Evolutionary conservation across 2,329 filamentous ascomycete genomes (phyloP).

Genomic region (Elsinoe perseae): DNA sequence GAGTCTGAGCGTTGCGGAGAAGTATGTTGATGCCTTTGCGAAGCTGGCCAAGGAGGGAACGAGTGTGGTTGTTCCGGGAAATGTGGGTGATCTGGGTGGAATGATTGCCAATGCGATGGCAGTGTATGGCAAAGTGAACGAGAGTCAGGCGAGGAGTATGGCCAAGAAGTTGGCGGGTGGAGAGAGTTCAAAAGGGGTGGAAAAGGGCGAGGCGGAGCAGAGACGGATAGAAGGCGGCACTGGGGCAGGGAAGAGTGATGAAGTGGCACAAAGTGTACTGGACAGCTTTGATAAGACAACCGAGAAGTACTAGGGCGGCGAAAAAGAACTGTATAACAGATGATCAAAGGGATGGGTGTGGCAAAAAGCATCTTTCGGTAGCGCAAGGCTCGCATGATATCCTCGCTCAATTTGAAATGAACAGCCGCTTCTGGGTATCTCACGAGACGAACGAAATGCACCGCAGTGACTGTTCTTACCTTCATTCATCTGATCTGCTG

Average conservation of each 20-base stretch:
- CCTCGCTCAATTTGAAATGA: constrained; percentile 11
- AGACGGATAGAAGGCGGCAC: constrained; percentile 12
- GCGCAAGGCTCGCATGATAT: constrained; percentile 11
- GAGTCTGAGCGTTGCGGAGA: constrained; percentile 84
- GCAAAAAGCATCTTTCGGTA: constrained; percentile 5
- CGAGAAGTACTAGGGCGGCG: constrained; percentile 26
- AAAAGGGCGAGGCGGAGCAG: constrained; percentile 16
- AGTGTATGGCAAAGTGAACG: constrained; percentile 87
- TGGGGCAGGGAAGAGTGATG: constrained; percentile 16
- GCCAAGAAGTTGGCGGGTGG: constrained; percentile 40
- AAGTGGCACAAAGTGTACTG: constrained; percentile 32
- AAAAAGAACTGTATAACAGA: not conserved
- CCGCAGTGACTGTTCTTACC: too few species aligned
- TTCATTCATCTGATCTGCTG: too few species aligned
- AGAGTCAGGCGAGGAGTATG: constrained; percentile 64
- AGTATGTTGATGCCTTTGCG: constrained; percentile 92
- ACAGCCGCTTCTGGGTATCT: not conserved
- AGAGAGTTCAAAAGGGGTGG: constrained; percentile 16
- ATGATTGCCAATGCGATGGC: constrained; percentile 97
- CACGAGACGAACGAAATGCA: too few species aligned
- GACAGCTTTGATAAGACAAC: constrained; percentile 34
- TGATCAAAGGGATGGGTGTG: not conserved
- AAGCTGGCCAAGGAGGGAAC: constrained; percentile 93
- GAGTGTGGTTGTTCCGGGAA: constrained; percentile 88
- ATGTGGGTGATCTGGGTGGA: constrained; percentile 88